A percentile compares a stretch with the other conserved stretches of the same genome.
Evolutionary conservation across 2,329 filamentous ascomycete genomes (phyloP).

Genomic region (Aspergillus neoniger): DNA sequence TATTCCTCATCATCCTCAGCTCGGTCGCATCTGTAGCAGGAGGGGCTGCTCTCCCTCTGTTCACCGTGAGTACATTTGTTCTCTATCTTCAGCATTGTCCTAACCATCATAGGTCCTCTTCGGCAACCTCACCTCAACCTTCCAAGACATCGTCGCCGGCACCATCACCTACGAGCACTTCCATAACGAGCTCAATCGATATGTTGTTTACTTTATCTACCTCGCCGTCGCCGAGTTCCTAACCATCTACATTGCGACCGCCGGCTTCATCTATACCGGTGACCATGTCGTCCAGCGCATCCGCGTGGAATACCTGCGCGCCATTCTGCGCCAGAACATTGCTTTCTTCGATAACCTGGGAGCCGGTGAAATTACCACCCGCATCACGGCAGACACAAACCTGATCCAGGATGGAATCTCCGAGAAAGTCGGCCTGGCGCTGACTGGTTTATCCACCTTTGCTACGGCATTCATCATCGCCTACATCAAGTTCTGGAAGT

Average conservation of each 20-base stretch:
- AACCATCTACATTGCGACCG: constrained; percentile 72
- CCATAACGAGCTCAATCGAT: constrained; percentile 56
- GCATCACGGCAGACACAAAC: constrained; percentile 89
- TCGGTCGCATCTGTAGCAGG: constrained; percentile 64
- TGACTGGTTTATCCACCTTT: constrained; percentile 76
- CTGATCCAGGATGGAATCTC: constrained; percentile 89
- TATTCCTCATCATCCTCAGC: constrained; percentile 61
- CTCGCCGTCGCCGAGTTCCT: constrained; percentile 76
- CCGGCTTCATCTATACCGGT: constrained; percentile 83
- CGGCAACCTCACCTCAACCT: constrained; percentile 70
- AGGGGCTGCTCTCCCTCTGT: constrained; percentile 73
- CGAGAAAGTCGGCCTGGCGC: constrained; percentile 77
- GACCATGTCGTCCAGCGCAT: constrained; percentile 76
- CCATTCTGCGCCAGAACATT: constrained; percentile 82
- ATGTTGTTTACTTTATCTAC: constrained; percentile 80
- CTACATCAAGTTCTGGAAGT: constrained; percentile 87
- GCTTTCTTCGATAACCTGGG: constrained; percentile 89
- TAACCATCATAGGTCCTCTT: constrained; percentile 58
- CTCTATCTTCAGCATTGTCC: background rate
- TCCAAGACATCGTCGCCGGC: constrained; percentile 63
- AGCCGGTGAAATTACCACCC: constrained; percentile 84
- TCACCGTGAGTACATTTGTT: constrained; percentile 58
- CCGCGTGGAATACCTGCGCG: constrained; percentile 75
- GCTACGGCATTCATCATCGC: constrained; percentile 84
- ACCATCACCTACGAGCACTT: constrained; percentile 56